A percentile compares a stretch with the other conserved stretches of the same genome.
phyloP scores from a whole-genome alignment of 73 alveolate species.

The Effrenium voratum region DNA sequence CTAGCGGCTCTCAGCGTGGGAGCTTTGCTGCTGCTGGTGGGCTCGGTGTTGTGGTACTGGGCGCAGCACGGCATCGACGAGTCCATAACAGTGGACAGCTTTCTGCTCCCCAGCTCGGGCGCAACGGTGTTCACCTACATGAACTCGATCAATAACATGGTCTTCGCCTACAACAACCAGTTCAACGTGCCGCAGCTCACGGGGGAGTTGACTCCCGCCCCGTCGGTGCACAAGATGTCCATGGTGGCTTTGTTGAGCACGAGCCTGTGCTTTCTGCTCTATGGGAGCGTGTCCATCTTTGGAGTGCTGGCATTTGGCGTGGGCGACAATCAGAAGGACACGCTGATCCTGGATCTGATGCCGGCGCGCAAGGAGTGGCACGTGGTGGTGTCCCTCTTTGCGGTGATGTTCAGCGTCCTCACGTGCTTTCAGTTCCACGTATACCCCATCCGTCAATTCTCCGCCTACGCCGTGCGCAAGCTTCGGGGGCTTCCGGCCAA shows the following conservation, averaged over 20 bases:
- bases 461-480: constrained; percentile 56
- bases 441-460: constrained; percentile 75
- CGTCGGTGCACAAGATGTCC: background rate
- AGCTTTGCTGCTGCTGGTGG: constrained; percentile 19
- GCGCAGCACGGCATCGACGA: constrained; percentile 11
- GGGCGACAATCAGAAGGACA: constrained; percentile 24
- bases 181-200: constrained; percentile 63
- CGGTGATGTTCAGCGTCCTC: constrained; percentile 61
- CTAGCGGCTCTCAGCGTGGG: constrained; percentile 44
- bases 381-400: constrained; percentile 6
- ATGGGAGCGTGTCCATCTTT: constrained; percentile 5
- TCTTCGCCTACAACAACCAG: background rate
- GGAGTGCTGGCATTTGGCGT: constrained; percentile 60
- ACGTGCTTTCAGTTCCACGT: constrained; percentile 64
- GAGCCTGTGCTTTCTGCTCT: constrained; percentile 5
- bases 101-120: background rate
- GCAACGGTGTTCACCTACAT: constrained; percentile 33
- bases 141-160: background rate
- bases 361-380: constrained; percentile 38
- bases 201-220: constrained; percentile 62
- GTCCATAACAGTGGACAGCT: background rate
- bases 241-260: constrained; percentile 7
- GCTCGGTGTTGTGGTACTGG: constrained; percentile 13
- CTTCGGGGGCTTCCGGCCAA: constrained; percentile 16
- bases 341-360: constrained; percentile 30